Percentiles rank a stretch among this genome's conserved stretches.
These are phyloP conservation scores for Cucurbita argyrosperma DNA, from an alignment of 306 rosid species.

Conservation along the genomic window DNA sequence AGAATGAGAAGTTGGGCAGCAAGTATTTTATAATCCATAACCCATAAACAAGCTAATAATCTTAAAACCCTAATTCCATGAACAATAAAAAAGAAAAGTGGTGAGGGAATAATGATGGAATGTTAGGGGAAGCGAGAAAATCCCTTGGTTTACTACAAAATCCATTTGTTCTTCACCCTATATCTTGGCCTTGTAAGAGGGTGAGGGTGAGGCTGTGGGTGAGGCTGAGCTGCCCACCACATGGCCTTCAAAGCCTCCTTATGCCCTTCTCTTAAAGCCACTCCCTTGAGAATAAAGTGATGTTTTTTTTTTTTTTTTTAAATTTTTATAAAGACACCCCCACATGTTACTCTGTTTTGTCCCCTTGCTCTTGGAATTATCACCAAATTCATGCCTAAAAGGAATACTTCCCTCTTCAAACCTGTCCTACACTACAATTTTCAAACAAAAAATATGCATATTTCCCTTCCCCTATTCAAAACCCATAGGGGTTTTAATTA, in stretches of 20 bases:
- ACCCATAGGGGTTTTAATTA: neutral
- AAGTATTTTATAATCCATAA: too few relatives aligned
- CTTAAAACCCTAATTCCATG: neutral
- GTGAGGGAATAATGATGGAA: constrained; percentile 56
- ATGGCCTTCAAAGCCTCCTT: constrained; percentile 1
- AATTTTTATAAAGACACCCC: constrained; percentile 13
- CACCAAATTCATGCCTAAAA: neutral
- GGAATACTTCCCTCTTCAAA: neutral
- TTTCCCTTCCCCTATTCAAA: neutral
- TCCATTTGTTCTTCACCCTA: constrained; percentile 55
- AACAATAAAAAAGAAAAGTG: neutral
- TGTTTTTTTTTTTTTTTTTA: constrained; percentile 6
- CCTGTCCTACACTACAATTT: too few relatives aligned
- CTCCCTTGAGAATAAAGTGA: constrained; percentile 21
- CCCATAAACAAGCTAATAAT: too few relatives aligned
- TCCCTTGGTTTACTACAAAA: constrained; percentile 95
- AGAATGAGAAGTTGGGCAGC: too few relatives aligned
- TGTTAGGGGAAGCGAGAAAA: constrained; percentile 50
- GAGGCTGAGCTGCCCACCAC: constrained; percentile 46
- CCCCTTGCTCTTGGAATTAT: constrained; percentile 46
- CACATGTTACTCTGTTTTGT: constrained; percentile 50
- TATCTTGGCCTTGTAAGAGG: constrained; percentile 6
- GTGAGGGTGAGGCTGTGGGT: constrained; percentile 4
- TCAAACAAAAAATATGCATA: too few relatives aligned
- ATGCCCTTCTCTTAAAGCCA: constrained; percentile 1